Evolutionary conservation across 495 filamentous ascomycete species (phyloP).

Genomic region (Oleoguttula mirabilis): DNA sequence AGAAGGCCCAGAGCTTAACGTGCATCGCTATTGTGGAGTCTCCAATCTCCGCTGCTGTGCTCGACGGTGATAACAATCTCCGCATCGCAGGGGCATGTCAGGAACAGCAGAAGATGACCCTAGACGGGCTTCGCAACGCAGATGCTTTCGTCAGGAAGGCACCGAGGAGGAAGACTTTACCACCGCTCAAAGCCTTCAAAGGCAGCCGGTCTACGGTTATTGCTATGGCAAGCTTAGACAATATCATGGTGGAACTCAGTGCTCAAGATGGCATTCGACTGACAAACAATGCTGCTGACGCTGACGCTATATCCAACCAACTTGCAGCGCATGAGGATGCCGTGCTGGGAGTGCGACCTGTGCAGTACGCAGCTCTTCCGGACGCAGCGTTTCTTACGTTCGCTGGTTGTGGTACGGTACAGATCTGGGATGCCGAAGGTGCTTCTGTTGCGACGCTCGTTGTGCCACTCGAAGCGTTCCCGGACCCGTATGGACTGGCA

Average conservation of each 20-base stretch:
- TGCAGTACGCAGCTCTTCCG: slow-evolving; percentile 43
- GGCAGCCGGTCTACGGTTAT: slow-evolving; percentile 18
- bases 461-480: slow-evolving; percentile 55
- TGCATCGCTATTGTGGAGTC: slow-evolving; percentile 52
- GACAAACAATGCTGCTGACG: slow-evolving; percentile 14
- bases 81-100: slow-evolving; percentile 18
- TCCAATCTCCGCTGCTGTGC: slow-evolving; percentile 40
- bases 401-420: slow-evolving; percentile 63
- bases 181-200: background rate
- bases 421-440: slow-evolving; percentile 71
- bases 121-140: slow-evolving; percentile 4
- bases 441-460: slow-evolving; percentile 48
- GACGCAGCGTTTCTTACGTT: slow-evolving; percentile 74
- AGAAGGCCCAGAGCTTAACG: slow-evolving; percentile 54
- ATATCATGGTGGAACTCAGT: slow-evolving; percentile 64
- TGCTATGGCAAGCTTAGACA: slow-evolving; percentile 51
- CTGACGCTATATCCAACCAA: slow-evolving; percentile 17
- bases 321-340: slow-evolving; percentile 66
- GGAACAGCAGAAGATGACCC: slow-evolving; percentile 1
- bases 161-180: background rate
- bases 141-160: background rate
- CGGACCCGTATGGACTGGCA: slow-evolving; percentile 37
- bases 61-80: slow-evolving; percentile 18
- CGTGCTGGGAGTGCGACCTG: slow-evolving; percentile 58
- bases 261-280: slow-evolving; percentile 54